Evolutionary conservation across 2,329 filamentous ascomycete species (phyloP).

Genomic region (Orbilia ellipsospora): DNA sequence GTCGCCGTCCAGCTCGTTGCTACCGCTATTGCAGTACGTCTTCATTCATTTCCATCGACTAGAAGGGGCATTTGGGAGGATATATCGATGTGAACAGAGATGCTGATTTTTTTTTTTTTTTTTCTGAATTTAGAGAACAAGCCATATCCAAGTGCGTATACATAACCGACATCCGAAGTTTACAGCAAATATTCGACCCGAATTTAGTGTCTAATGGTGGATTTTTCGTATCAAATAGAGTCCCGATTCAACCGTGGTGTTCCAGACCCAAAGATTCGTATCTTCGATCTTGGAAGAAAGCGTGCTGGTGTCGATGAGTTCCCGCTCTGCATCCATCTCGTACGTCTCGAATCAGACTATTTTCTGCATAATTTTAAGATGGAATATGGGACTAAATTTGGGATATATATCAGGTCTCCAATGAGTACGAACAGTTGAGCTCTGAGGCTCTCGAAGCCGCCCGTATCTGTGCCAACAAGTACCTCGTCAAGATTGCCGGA

Average conservation of each 20-base stretch:
- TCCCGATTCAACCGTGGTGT: constrained; percentile 99
- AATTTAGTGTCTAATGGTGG: constrained; percentile 59
- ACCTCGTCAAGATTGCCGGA: constrained; percentile 77
- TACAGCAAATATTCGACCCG: constrained; percentile 33
- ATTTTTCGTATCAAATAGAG: constrained; percentile 80
- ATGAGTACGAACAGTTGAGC: constrained; percentile 99
- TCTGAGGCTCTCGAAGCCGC: constrained; percentile 99
- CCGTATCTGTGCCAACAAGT: constrained; percentile 99
- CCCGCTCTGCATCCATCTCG: constrained; percentile 96
- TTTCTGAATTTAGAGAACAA: constrained; percentile 48
- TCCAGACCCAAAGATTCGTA: constrained; percentile 83
- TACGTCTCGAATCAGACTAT: constrained; percentile 15
- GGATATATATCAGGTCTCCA: constrained; percentile 74
- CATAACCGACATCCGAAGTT: constrained; percentile 14
- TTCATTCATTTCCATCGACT: constrained; percentile 10
- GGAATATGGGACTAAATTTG: neutral
- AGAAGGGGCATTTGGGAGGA: constrained; percentile 30
- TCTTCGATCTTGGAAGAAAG: constrained; percentile 99
- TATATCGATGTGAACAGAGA: constrained; percentile 21
- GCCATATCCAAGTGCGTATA: constrained; percentile 55
- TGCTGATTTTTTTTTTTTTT: constrained; percentile 30
- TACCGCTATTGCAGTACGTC: constrained; percentile 99
- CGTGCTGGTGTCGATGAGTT: constrained; percentile 99
- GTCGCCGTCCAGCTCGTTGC: constrained; percentile 98
- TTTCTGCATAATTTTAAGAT: too few relatives aligned